A percentile compares a stretch with the other conserved stretches of the same genome.
Conservation (phyloP, 352 stramenopile genomes). For the Pythium vanterpoolii region DNA sequence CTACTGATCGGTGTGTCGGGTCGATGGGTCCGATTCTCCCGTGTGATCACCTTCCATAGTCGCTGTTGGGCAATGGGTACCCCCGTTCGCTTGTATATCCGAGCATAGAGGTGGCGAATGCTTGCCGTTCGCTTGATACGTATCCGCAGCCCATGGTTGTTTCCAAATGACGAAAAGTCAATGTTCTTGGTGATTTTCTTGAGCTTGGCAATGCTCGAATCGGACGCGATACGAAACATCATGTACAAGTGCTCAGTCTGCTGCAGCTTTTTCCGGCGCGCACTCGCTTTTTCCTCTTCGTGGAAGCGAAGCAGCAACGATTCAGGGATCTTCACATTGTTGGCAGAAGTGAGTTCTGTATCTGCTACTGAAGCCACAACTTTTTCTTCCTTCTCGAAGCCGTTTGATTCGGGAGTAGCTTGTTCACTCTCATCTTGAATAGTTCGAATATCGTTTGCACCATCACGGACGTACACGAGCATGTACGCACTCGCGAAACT, state of each 20-base stretch:
- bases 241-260: slow-evolving; percentile 85
- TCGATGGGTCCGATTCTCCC: slow-evolving; percentile 79
- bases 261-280: slow-evolving; percentile 70
- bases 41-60: slow-evolving; percentile 84
- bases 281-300: slow-evolving; percentile 68
- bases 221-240: slow-evolving; percentile 73
- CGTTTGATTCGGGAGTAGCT: not conserved
- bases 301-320: slow-evolving; percentile 64
- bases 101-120: slow-evolving; percentile 65
- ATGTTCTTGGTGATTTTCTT: slow-evolving; percentile 71
- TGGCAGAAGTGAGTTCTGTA: too few species aligned
- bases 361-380: not conserved
- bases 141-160: slow-evolving; percentile 51
- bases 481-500: slow-evolving; percentile 88
- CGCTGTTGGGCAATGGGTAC: slow-evolving; percentile 62
- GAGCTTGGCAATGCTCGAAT: slow-evolving; percentile 59
- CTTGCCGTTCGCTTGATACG: slow-evolving; percentile 58
- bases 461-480: slow-evolving; percentile 84
- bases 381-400: not conserved
- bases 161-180: slow-evolving; percentile 79
- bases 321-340: slow-evolving; percentile 50
- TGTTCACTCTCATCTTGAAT: slow-evolving; percentile 34
- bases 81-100: slow-evolving; percentile 57
- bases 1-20: slow-evolving; percentile 55
- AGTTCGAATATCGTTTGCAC: slow-evolving; percentile 60